Conservation (phyloP, 2,329 filamentous ascomycete species). For the Pleomassaria siparia region DNA sequence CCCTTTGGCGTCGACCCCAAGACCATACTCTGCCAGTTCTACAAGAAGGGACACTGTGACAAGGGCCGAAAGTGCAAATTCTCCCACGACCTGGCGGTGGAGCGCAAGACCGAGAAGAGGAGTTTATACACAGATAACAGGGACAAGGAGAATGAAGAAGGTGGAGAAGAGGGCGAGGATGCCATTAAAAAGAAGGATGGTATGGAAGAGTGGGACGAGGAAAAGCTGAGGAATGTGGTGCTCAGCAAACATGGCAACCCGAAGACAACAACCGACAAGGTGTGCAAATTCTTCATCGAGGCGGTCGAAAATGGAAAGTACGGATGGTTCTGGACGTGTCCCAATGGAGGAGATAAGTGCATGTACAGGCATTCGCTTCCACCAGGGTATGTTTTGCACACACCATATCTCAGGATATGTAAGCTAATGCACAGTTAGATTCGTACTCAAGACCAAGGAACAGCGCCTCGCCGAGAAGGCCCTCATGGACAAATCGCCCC, state of each 20-base stretch:
- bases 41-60: conserved; percentile 95
- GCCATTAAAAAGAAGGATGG: conserved; percentile 81
- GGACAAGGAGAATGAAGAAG: conserved; percentile 69
- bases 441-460: conserved; percentile 96
- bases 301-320: conserved; percentile 99
- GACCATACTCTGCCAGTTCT: conserved; percentile 94
- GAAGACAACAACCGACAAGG: conserved; percentile 92
- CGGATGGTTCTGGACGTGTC: conserved; percentile 98
- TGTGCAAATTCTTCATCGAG: conserved; percentile 98
- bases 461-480: conserved; percentile 95
- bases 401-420: background rate
- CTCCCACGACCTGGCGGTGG: conserved; percentile 83
- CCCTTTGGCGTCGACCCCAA: conserved; percentile 98
- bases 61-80: conserved; percentile 97
- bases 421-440: conserved; percentile 55
- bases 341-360: conserved; percentile 95
- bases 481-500: conserved; percentile 89
- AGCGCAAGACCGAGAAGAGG: conserved; percentile 90
- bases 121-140: conserved; percentile 86
- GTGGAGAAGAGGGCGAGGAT: conserved; percentile 66
- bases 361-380: conserved; percentile 97
- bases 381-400: conserved; percentile 70
- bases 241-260: conserved; percentile 97
- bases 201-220: conserved; percentile 97
- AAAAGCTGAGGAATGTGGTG: conserved; percentile 88